phyloP scores from a whole-genome alignment of 108 stramenopile genomes.

The Phaeodactylum tricornutum region DNA sequence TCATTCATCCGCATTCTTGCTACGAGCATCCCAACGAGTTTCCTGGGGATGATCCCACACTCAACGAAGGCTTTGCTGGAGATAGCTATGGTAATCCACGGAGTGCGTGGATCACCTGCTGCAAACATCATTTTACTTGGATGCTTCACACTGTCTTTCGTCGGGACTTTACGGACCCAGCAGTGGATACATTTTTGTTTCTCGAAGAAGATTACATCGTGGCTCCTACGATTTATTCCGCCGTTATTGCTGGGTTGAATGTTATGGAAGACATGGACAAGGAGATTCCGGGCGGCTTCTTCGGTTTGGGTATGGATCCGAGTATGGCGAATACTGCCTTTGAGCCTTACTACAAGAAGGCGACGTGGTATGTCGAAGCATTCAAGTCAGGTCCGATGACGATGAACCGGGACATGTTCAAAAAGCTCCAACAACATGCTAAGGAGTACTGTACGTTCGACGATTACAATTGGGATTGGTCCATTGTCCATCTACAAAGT shows the following conservation, averaged over 20 bases:
- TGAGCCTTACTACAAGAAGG: background rate
- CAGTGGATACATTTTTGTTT: slow-evolving; percentile 32
- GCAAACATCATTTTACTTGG: slow-evolving; percentile 63
- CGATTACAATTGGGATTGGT: slow-evolving; percentile 64
- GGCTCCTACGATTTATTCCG: slow-evolving; percentile 35
- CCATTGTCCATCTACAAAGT: slow-evolving; percentile 28
- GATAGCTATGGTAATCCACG: slow-evolving; percentile 41
- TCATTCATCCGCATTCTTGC: slow-evolving; percentile 44
- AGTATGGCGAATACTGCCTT: slow-evolving; percentile 11
- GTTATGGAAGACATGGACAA: slow-evolving; percentile 7
- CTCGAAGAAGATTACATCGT: slow-evolving; percentile 59
- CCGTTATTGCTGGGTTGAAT: slow-evolving; percentile 18
- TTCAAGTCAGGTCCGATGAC: slow-evolving; percentile 37
- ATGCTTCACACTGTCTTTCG: slow-evolving; percentile 31
- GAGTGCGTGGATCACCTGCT: slow-evolving; percentile 26
- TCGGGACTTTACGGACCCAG: slow-evolving; percentile 2
- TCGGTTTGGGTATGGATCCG: slow-evolving; percentile 34
- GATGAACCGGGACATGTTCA: slow-evolving; percentile 22
- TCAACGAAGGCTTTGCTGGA: slow-evolving; percentile 26
- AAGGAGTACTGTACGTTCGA: slow-evolving; percentile 35
- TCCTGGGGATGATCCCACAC: slow-evolving; percentile 31
- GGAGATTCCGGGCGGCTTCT: slow-evolving; percentile 7
- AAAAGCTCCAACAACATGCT: slow-evolving; percentile 17
- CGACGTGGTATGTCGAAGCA: slow-evolving; percentile 1
- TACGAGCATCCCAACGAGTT: slow-evolving; percentile 40